A percentile compares a stretch with the other conserved stretches of the same genome.
Evolutionary conservation across 108 stramenopile species (phyloP).

Genomic region (Halocafeteria seosinensis): DNA sequence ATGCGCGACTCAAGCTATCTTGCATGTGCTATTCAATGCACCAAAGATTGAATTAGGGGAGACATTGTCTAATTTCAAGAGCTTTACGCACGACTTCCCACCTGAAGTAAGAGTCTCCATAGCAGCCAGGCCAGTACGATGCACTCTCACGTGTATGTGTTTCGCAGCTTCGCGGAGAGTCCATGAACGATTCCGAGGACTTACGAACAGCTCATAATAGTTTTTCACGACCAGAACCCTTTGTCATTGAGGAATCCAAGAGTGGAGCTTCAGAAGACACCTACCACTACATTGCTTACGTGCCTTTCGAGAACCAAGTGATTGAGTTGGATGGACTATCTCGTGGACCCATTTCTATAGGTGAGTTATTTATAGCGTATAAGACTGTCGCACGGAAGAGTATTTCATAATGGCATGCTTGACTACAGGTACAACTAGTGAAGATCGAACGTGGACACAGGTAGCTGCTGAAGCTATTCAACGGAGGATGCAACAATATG

Average conservation of each 20-base stretch:
- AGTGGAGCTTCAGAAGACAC: slow-evolving; percentile 56
- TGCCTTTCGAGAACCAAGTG: slow-evolving; percentile 52
- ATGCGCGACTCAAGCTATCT: slow-evolving; percentile 74
- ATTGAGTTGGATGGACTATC: slow-evolving; percentile 87
- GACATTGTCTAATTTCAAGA: slow-evolving; percentile 50
- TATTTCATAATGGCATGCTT: too few relatives aligned
- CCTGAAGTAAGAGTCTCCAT: too few relatives aligned
- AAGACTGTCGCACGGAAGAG: too few relatives aligned
- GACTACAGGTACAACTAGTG: too few relatives aligned
- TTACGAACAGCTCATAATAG: slow-evolving; percentile 74
- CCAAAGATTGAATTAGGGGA: slow-evolving; percentile 45
- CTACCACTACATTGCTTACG: slow-evolving; percentile 83
- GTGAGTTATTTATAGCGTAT: slow-evolving; percentile 16
- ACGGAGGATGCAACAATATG: slow-evolving; percentile 38
- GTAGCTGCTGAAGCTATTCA: slow-evolving; percentile 56
- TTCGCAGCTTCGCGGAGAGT: slow-evolving; percentile 63
- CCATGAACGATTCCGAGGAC: slow-evolving; percentile 54
- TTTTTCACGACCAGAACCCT: slow-evolving; percentile 65
- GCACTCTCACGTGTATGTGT: too few relatives aligned
- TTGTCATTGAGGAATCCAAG: slow-evolving; percentile 44
- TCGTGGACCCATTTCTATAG: slow-evolving; percentile 61
- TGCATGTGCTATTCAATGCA: slow-evolving; percentile 55
- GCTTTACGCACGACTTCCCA: slow-evolving; percentile 56
- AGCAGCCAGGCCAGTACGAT: too few relatives aligned
- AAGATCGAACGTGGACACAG: not conserved